Percentiles rank a stretch among this genome's conserved stretches.
Conservation (phyloP, 176 grass and related monocot species). For the Paspalum vaginatum region DNA sequence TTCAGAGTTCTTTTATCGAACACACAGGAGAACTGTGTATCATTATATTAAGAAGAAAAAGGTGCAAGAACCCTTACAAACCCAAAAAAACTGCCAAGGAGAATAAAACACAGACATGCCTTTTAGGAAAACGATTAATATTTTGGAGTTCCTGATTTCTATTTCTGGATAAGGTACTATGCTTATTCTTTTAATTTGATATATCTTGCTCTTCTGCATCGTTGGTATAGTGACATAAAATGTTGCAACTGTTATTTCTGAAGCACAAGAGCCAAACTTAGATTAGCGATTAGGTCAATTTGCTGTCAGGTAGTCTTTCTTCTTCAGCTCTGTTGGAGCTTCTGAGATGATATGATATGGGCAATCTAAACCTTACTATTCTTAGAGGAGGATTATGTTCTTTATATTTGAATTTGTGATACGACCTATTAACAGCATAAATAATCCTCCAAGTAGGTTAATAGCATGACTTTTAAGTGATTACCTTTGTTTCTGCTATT, state of each 20-base stretch:
- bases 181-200: not conserved
- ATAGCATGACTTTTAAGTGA: not conserved
- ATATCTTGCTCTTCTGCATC: not conserved
- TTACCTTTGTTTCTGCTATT: conserved; percentile 26
- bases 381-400: not conserved
- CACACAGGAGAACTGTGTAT: too few species aligned
- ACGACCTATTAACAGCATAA: conserved; percentile 15
- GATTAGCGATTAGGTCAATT: not conserved
- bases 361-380: not conserved
- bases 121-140: not conserved
- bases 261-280: not conserved
- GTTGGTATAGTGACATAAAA: not conserved
- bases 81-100: too few species aligned
- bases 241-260: not conserved
- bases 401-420: conserved; percentile 27
- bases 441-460: conserved; percentile 9
- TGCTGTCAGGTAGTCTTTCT: conserved; percentile 18
- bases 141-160: conserved; percentile 28
- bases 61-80: too few species aligned
- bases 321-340: conserved; percentile 9
- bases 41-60: too few species aligned
- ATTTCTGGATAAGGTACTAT: not conserved
- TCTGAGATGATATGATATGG: conserved; percentile 2
- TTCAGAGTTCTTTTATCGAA: not conserved
- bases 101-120: too few species aligned